Base-by-base conservation (phyloP, 2,329 filamentous ascomycete species). In the Penicillium crustosum region DNA sequence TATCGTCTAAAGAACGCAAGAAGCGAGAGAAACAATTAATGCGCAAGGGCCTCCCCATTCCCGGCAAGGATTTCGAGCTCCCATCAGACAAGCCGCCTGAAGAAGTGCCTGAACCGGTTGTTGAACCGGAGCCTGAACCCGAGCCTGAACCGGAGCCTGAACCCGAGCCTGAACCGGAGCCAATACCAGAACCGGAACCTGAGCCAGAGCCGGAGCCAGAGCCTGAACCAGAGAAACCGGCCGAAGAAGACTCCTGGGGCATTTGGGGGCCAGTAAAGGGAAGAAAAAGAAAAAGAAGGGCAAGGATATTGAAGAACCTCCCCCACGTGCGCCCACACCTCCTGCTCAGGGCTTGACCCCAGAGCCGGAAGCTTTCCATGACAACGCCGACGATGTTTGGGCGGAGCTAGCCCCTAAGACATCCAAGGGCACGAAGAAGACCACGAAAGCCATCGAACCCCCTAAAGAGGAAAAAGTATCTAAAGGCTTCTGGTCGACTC, bases 281-380 rank as follows among this genome's bases (percentile, higher is more conserved):
- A 84, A 83, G 66, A 83, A 81, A 63, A 74, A 75, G 63, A 71
- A 71, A 1, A 81, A 79, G 62, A 84, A 81, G 67, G 73, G 68
- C 54, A 82, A 75, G 61, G 69, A 72, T 49, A 61, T 75, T 48
- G 69, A 73, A 53, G 76, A 77, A 33, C 77, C 77, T 50, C 79
- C 79, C 33, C 79, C 79, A 36, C 78, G 78, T 19, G 79, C 77
- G 23, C 79, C 79, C 3, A 79, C 77, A 35, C 78, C 79, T 44
- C 79, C 79, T 43, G 72, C 77, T 47, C 71, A 79, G 59, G 78
- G 76, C 21, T 64, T 80, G 5, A 73, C 70, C 6, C 75, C 75
- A 6, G 77, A 79, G 48, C 70, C 72, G 17, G 63, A 70, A 47
- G 63, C 68, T 4, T 60, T 69, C 15, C 62, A 66, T 42, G 65